Evolutionary conservation across 768 basidiomycete species (phyloP), one percentile per base, ranked within the genome.

Genomic region (Boletus vermiculosoides): DNA sequence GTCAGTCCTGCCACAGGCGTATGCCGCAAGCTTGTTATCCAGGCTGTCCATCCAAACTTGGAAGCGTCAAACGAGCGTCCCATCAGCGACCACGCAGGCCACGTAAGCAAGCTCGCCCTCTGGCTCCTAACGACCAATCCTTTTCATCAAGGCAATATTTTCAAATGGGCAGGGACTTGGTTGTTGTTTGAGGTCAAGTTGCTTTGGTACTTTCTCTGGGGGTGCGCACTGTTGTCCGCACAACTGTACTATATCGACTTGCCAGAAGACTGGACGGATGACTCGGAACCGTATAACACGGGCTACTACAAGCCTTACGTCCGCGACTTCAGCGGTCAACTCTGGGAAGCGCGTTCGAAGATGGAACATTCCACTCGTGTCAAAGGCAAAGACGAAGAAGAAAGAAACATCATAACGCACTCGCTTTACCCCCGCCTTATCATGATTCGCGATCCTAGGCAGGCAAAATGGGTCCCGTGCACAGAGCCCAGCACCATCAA

Each of bases 341-440:
- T 65, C 45, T 65, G 64, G 64, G 57, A 64, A 22, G 64, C 64
- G 11, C 64, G 64, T 30, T 65, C 64, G 5, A n/a, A 18, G 2
- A 66, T 25, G 42, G 64, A 65, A 16, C 37, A 60, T 45, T 65
- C 64, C 11, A 39, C 44, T 4, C 61, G 59, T 18, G 1, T 45
- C 25, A 25, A 12, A 18, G 25, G 1, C 16, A 11, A 56, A 8
- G 49, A 56, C 2, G 4, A 39, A 18, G 30, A 22, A 31, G 48
- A 42, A 52, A 6, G 22, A 37, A 46, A 20, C 4, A 52, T 59
- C 22, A 3, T n/a, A 34, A 65, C 64, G 3, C 61, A 34, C 28
- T 52, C 61, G 0, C 57, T 57, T 20, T 34, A 60, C 31, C 64
- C 64, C 13, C 61, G 64, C 13, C 13, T 50, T 3, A 47, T 65